Base-by-base conservation (phyloP, 441 rosid genomes). In the Pelargonium australe region DNA sequence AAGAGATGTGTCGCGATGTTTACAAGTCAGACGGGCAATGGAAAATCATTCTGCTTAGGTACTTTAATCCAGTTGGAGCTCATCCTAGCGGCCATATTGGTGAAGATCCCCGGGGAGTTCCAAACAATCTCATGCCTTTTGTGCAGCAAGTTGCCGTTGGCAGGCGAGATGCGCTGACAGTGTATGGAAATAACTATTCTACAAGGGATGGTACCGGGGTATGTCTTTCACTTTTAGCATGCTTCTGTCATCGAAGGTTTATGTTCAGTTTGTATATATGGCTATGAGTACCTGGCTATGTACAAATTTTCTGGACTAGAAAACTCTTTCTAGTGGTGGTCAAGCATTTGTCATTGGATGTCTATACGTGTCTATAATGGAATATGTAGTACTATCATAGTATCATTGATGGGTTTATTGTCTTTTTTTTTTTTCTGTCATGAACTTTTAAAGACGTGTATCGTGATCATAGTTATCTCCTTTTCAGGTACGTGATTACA, bases 151-250 rank as follows among this genome's bases (percentile, higher is more conserved):
- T 94, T 69, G 88, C 91, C 53, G 96, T 91, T 45, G 89, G 89
- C 31, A 80, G 99, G 78, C 84, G 94, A 49, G 85, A 90, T 64
- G 91, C 86, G 41, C 77, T 94, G 49, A 87, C 94, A 3, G 89
- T 94, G 14, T 94, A 75, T 79, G 96, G 99, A 78, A 85, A 68
- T 17, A 96, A 94, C 68, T 94, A 94, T 77, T 65, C 80, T 2
- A 91, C 99, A 4, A 87, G 82, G 72, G 99, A 94, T 73, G 99
- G 99, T 19, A 94, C 99, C 2, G 99, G 97, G 94, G 97, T 94
- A 94, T 71, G 92, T 51, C 7, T 51, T 51, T 51, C 58, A 51
- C 37, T 31, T 5, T 10, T 51, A 51, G 16, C 19, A 51, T 51
- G 58, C 58, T 10, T 51, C 14, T 51, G 37, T 51, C 58, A 51